Evolutionary conservation across 805 yeast genomes (phyloP), one percentile per base, ranked within the genome.

Genomic region (Lachancea dasiensis): DNA sequence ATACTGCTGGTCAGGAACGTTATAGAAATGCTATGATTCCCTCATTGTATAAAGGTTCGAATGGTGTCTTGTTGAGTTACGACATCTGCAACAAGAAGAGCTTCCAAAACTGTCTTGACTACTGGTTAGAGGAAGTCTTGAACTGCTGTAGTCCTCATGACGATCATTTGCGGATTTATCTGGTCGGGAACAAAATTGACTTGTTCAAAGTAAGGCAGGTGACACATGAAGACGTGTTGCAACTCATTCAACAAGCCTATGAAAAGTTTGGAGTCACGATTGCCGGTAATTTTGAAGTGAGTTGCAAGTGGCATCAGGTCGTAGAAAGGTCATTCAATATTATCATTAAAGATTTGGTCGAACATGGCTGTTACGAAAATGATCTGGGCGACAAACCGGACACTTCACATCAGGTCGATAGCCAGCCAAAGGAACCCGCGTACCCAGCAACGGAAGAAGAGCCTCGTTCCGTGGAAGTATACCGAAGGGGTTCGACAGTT

Each of bases 1-100:
- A 69, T 45, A 69, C 75, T 10, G 75, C 75, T 3, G 75, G 75
- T 3, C 74, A 70, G 51, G 74, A 70, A 46, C 54, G 73, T 35
- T 70, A 66, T 41, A 56, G 70, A 43, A 68, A 70, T 31, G 68
- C 69, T 5, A 53, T 60, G 51, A 64, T 68, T 27, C 72, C 73
- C 6, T 59, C 68, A 3, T 39, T 70, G 19, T 70, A 69, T 47
- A 64, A 67, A 49, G 69, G 68, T n/a, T 65, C 73, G 6, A 64
- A 70, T 37, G 75, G 73, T 3, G 59, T 70, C 8, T 47, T 70
- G 10, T 41, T 70, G 17, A 62, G 67, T 1, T 70, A 68, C 51
- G 75, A 70, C 46, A 65, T 69, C 7, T 61, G 68, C n/a, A 61
- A 61, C 40, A 43, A 44, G 17, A 48, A 52, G 17, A 59, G 69